These are phyloP conservation scores for Chytriomyces sp. DNA, from an alignment of 192 early-diverging fungal species.

Conservation along the genomic window DNA sequence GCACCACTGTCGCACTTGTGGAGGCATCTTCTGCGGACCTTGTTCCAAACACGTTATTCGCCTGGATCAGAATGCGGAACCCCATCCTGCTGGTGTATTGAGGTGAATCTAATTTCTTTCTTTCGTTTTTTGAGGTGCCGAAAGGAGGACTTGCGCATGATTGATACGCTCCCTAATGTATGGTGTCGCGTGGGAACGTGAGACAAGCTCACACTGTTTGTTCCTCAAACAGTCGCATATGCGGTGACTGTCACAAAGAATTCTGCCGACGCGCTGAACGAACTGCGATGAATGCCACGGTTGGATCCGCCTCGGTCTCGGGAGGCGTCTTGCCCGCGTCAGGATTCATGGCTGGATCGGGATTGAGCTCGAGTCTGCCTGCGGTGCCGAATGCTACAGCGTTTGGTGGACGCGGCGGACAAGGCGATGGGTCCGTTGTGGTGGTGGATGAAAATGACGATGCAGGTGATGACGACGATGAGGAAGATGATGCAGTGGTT, in stretches of 20 bases:
- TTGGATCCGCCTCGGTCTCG: not conserved
- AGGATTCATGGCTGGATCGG: not conserved
- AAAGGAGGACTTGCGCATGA: no score
- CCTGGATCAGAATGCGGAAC: slow-evolving; percentile 18
- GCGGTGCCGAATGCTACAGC: not conserved
- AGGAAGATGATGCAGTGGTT: not conserved
- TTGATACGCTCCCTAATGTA: no score
- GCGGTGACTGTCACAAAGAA: not conserved
- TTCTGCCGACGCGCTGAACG: not conserved
- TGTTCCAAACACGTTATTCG: slow-evolving; percentile 3
- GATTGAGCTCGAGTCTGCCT: not conserved
- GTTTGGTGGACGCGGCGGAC: not conserved
- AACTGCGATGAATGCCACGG: not conserved
- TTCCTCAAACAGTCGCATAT: not conserved
- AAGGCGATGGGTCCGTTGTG: not conserved
- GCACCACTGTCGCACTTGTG: slow-evolving; percentile 28
- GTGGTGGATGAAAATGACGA: not conserved
- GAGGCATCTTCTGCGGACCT: slow-evolving; percentile 22
- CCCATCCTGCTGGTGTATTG: slow-evolving; percentile 13
- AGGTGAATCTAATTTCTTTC: no score
- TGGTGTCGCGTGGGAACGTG: no score
- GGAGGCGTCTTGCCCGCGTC: not conserved
- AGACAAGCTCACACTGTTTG: no score
- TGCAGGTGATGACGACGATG: not conserved
- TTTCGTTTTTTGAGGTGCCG: no score